Conservation (phyloP, 345 rosid species). For the Acer negundo region DNA sequence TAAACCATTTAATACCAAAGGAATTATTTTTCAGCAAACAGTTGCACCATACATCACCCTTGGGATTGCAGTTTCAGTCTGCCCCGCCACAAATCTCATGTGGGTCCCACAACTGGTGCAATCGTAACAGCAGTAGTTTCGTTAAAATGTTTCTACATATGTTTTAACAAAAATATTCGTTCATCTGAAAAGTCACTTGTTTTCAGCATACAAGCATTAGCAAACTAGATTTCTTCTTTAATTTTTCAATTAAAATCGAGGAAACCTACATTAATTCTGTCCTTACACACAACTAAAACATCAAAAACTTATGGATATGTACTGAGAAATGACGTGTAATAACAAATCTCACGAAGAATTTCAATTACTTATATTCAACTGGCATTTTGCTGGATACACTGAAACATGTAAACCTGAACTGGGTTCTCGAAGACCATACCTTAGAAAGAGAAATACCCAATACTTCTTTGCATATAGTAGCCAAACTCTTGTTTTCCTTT, state of each 20-base stretch:
- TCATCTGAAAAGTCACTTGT: background rate
- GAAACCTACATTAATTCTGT: background rate
- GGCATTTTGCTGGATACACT: background rate
- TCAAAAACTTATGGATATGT: background rate
- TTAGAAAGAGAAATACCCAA: constrained; percentile 72
- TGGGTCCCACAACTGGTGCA: background rate
- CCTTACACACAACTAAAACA: background rate
- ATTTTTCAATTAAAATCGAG: background rate
- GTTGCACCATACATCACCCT: background rate
- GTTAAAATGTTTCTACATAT: background rate
- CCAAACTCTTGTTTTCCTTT: constrained; percentile 73
- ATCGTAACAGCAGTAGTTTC: background rate
- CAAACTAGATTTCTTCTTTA: background rate
- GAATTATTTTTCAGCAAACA: background rate
- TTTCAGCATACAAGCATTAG: background rate
- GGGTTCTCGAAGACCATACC: constrained; percentile 45
- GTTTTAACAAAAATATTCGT: background rate
- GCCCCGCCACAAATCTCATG: background rate
- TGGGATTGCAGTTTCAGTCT: background rate
- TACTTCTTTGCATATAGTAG: constrained; percentile 67
- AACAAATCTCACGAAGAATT: background rate
- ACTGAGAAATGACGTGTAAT: background rate
- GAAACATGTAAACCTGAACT: background rate
- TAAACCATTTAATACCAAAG: background rate
- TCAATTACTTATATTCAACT: background rate